Conservation (phyloP, 352 stramenopile genomes). For the Globisporangium apiculatum region DNA sequence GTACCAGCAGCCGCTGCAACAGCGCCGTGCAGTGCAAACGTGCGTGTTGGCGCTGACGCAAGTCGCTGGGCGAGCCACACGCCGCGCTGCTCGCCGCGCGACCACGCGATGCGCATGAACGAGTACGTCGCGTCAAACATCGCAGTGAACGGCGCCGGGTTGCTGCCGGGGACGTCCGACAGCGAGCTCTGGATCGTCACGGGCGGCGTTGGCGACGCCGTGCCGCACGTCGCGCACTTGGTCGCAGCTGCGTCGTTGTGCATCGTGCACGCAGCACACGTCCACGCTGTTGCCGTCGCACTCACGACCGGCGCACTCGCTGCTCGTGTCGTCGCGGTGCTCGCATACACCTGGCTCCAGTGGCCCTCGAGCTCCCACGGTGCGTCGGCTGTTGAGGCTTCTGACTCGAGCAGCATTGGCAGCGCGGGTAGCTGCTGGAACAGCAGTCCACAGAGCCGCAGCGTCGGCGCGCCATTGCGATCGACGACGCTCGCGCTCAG, state of each 20-base stretch:
- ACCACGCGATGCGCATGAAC: constrained; percentile 81
- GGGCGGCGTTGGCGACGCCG: constrained; percentile 31
- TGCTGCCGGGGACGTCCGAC: constrained; percentile 41
- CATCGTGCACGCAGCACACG: constrained; percentile 71
- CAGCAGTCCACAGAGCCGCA: constrained; percentile 58
- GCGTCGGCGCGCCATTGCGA: constrained; percentile 23
- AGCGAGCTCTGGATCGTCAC: constrained; percentile 24
- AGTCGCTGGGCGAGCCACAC: constrained; percentile 61
- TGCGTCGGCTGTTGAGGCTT: background rate
- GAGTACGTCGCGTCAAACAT: constrained; percentile 44
- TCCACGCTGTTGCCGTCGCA: constrained; percentile 34
- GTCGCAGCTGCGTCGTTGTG: constrained; percentile 48
- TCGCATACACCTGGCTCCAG: constrained; percentile 60
- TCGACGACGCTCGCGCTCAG: constrained; percentile 53
- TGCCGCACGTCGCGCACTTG: constrained; percentile 73
- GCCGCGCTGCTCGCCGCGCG: constrained; percentile 71
- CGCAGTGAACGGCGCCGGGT: constrained; percentile 67
- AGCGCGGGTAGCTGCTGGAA: constrained; percentile 48
- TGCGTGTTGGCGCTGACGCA: constrained; percentile 29
- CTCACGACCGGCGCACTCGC: constrained; percentile 16
- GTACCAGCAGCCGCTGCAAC: no score
- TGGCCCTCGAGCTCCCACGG: constrained; percentile 67
- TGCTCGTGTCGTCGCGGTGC: constrained; percentile 7
- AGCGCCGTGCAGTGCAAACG: constrained; percentile 20
- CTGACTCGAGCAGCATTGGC: constrained; percentile 18